Conservation (phyloP, 208 protist species). For the Phytomonas francai region DNA sequence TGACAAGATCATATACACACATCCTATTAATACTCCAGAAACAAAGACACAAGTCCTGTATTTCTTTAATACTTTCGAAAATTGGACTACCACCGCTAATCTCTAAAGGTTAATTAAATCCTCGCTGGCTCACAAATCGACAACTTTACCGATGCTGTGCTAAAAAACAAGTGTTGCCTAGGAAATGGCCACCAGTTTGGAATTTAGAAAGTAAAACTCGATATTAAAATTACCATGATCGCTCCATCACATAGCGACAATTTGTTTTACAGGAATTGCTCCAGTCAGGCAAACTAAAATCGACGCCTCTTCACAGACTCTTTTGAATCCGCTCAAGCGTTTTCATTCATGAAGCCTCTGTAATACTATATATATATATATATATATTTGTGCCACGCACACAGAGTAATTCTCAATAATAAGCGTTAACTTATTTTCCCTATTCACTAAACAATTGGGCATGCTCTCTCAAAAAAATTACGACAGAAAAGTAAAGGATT, state of each 20-base stretch:
- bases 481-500: conserved; percentile 37
- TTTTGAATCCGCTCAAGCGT: background rate
- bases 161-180: background rate
- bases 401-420: background rate
- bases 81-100: background rate
- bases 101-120: background rate
- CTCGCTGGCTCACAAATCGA: background rate
- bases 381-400: background rate
- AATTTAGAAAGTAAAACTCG: background rate
- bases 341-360: background rate
- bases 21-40: background rate
- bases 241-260: background rate
- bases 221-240: background rate
- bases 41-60: background rate
- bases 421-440: background rate
- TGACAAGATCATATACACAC: background rate
- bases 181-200: background rate
- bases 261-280: background rate
- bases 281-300: background rate
- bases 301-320: background rate
- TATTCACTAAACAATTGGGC: background rate
- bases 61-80: background rate
- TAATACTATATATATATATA: background rate
- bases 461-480: background rate
- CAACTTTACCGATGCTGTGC: background rate